These are phyloP conservation scores for Thelonectria discophora DNA, from an alignment of 2,329 filamentous ascomycete genomes.

Conservation along the genomic window DNA sequence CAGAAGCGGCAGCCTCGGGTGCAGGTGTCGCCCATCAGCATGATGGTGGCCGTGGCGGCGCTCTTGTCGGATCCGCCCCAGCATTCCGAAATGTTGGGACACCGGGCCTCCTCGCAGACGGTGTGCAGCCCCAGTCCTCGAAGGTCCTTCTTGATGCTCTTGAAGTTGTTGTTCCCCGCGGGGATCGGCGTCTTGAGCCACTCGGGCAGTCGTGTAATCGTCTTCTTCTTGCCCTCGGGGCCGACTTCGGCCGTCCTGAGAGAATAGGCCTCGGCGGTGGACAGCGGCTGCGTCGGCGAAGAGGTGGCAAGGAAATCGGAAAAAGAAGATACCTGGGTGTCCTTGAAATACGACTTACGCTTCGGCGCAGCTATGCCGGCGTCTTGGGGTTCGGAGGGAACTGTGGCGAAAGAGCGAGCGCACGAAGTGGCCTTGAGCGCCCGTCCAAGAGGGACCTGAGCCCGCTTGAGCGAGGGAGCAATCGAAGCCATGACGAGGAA, in stretches of 20 bases:
- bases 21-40: constrained; percentile 99
- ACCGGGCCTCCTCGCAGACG: constrained; percentile 96
- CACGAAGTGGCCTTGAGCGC: constrained; percentile 48
- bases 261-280: constrained; percentile 65
- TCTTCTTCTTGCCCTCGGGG: constrained; percentile 68
- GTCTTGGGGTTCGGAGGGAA: constrained; percentile 49
- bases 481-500: constrained; percentile 50
- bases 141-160: constrained; percentile 93
- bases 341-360: constrained; percentile 66
- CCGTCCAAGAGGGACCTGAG: constrained; percentile 54
- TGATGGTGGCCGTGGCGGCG: constrained; percentile 95
- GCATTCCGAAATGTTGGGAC: constrained; percentile 97
- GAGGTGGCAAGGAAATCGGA: constrained; percentile 63
- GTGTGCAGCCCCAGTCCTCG: constrained; percentile 91
- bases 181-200: constrained; percentile 99
- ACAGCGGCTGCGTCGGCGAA: constrained; percentile 53
- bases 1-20: constrained; percentile 97
- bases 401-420: constrained; percentile 57
- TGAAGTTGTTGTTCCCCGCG: constrained; percentile 81
- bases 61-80: constrained; percentile 93
- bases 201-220: constrained; percentile 79
- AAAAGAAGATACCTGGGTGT: constrained; percentile 65
- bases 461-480: constrained; percentile 53
- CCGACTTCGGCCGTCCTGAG: constrained; percentile 71
- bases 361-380: constrained; percentile 36